phyloP scores from a whole-genome alignment of 176 grass and related monocot genomes.

The Luzula sylvatica region DNA sequence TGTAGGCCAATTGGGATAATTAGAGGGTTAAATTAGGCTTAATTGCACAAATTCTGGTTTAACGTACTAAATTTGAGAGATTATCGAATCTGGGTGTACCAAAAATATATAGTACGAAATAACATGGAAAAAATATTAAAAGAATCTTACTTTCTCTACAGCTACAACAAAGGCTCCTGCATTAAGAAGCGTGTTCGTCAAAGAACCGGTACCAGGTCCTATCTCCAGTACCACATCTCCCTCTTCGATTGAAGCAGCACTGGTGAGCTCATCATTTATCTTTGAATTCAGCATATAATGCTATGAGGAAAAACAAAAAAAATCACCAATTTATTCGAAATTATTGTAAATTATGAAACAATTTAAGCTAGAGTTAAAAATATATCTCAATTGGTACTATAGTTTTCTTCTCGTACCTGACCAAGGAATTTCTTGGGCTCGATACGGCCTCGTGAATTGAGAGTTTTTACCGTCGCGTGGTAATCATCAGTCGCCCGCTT shows the following conservation, averaged over 20 bases:
- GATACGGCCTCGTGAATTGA: slow-evolving; percentile 72
- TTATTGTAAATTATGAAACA: too few relatives aligned
- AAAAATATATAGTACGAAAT: too few relatives aligned
- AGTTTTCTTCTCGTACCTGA: slow-evolving; percentile 32
- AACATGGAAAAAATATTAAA: slow-evolving; percentile 2
- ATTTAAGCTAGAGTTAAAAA: too few relatives aligned
- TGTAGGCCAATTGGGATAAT: too few relatives aligned
- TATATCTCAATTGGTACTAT: too few relatives aligned
- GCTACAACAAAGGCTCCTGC: slow-evolving; percentile 66
- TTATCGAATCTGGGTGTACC: too few relatives aligned
- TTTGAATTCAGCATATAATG: slow-evolving; percentile 81
- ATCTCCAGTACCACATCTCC: slow-evolving; percentile 91
- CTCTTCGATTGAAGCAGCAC: slow-evolving; percentile 42
- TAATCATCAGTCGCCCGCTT: slow-evolving; percentile 35
- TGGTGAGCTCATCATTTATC: slow-evolving; percentile 58
- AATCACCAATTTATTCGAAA: too few relatives aligned
- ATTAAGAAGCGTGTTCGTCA: slow-evolving; percentile 55
- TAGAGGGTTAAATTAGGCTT: too few relatives aligned
- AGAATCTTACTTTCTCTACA: slow-evolving; percentile 55
- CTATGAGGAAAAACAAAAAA: slow-evolving; percentile 9
- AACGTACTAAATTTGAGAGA: too few relatives aligned
- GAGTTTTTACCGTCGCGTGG: slow-evolving; percentile 62
- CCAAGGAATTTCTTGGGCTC: slow-evolving; percentile 78
- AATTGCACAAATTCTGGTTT: background rate
- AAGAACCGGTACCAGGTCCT: slow-evolving; percentile 73